Evolutionary conservation across 371 early-diverging fungal species (phyloP), one percentile per base, ranked within the genome.

Genomic region (Zopfochytrium polystomum): DNA sequence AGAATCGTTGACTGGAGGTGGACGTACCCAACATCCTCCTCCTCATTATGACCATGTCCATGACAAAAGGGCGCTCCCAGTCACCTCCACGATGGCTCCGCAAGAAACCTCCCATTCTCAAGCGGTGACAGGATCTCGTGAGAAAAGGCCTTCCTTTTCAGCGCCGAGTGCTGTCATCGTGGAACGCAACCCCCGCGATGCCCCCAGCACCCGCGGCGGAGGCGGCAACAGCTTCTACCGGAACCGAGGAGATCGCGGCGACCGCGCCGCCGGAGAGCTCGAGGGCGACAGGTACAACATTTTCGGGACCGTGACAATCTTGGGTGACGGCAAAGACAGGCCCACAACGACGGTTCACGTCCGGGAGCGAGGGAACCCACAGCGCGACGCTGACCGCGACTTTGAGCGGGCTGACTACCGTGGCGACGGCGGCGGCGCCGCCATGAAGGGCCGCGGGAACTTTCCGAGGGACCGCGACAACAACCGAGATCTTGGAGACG

Each of bases 331-430:
- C 18, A 42, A 42, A 18, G 43, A 42, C 18, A 42, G 15, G n/a
- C n/a, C n/a, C n/a, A n/a, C n/a, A n/a, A n/a, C n/a, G n/a, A n/a
- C 43, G 42, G 11, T 9, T n/a, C 0, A 42, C 15, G 43, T 42
- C 43, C 18, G 18, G 43, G 20, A 42, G 43, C 15, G 43, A 18
- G 20, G 20, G 1, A 42, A 42, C 20, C 75, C 42, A 77, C 70
- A 1, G 81, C 48, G 82, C 79, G 57, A 84, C 75, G 54, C 83
- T 82, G 44, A 83, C 85, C 45, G 81, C 55, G 53, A 83, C 82
- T 50, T 85, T 83, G 13, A 81, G 82, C 2, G 79, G 53, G 22
- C 79, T 60, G 13, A 81, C 77, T 51, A 83, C 69, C 47, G n/a
- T n/a, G n/a, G n/a, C n/a, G n/a, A n/a, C n/a, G n/a, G n/a, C n/a